A percentile compares a stretch with the other conserved stretches of the same genome.
Conservation (phyloP, 306 rosid species). For the Delonix regia region DNA sequence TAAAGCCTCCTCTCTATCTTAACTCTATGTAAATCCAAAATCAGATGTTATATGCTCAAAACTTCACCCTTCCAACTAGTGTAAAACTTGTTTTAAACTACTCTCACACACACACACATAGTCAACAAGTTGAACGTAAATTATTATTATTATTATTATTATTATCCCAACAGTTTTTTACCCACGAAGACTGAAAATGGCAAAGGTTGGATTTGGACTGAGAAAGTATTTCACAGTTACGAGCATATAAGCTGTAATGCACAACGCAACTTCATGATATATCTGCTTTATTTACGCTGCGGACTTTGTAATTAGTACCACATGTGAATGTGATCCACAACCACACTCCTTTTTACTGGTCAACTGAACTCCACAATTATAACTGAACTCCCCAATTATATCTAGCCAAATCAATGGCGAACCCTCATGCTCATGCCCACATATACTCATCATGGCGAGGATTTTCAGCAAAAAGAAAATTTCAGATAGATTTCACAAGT, state of each 20-base stretch:
- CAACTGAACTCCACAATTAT: not conserved
- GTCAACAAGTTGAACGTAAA: too few relatives aligned
- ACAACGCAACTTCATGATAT: constrained; percentile 3
- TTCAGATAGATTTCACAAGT: too few relatives aligned
- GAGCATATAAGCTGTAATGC: constrained; percentile 24
- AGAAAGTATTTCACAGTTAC: not conserved
- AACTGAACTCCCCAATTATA: too few relatives aligned
- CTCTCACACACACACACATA: too few relatives aligned
- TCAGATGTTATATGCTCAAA: too few relatives aligned
- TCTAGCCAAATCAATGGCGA: not conserved
- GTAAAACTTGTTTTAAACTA: too few relatives aligned
- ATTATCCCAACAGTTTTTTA: not conserved
- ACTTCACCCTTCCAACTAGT: too few relatives aligned
- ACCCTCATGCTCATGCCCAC: not conserved
- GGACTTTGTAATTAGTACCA: not conserved
- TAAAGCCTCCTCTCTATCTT: too few relatives aligned
- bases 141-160: too few relatives aligned
- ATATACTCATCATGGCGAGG: not conserved
- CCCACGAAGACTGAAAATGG: constrained; percentile 9
- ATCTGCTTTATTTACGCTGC: not conserved
- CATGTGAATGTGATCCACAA: not conserved
- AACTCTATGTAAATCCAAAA: too few relatives aligned
- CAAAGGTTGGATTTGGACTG: not conserved
- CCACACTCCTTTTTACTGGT: not conserved
- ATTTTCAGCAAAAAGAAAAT: too few relatives aligned